These are phyloP conservation scores for Trichocladium antarcticum DNA, from an alignment of 495 filamentous ascomycete species.

Conservation along the genomic window DNA sequence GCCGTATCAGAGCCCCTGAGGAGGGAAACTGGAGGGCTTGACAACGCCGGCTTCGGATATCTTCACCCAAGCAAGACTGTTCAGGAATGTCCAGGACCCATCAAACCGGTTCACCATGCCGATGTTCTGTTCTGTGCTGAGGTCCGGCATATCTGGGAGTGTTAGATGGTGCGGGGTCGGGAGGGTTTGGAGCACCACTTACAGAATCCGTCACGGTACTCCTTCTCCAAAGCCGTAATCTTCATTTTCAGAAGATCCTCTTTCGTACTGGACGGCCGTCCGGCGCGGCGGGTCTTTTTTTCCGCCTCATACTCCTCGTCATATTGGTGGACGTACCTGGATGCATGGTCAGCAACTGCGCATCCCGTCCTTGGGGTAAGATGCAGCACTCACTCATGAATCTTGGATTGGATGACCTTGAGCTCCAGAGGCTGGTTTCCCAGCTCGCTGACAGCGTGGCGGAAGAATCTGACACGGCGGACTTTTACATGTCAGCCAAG, in stretches of 20 bases:
- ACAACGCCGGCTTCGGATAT: conserved; percentile 46
- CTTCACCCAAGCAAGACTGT: conserved; percentile 47
- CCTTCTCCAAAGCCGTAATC: conserved; percentile 59
- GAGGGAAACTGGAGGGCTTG: conserved; percentile 54
- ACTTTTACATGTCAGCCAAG: conserved; percentile 37
- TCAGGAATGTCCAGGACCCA: conserved; percentile 44
- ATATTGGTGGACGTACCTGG: conserved; percentile 65
- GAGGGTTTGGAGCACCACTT: conserved; percentile 14
- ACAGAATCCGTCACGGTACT: conserved; percentile 77
- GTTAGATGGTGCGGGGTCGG: not conserved
- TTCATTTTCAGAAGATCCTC: conserved; percentile 68
- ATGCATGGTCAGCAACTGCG: not conserved
- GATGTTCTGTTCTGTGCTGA: conserved; percentile 37
- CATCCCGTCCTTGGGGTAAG: not conserved
- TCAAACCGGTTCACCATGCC: conserved; percentile 39
- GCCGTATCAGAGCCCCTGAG: conserved; percentile 27
- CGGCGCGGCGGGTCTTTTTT: conserved; percentile 65
- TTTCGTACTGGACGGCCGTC: conserved; percentile 63
- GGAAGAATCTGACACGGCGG: conserved; percentile 60
- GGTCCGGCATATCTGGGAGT: conserved; percentile 41
- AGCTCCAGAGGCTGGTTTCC: conserved; percentile 44
- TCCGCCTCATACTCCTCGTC: conserved; percentile 63
- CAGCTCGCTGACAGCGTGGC: conserved; percentile 46
- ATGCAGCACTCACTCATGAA: conserved; percentile 43
- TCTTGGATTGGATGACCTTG: conserved; percentile 48